phyloP scores from a whole-genome alignment of 176 grass and related monocot genomes.

The Chloris gayana region DNA sequence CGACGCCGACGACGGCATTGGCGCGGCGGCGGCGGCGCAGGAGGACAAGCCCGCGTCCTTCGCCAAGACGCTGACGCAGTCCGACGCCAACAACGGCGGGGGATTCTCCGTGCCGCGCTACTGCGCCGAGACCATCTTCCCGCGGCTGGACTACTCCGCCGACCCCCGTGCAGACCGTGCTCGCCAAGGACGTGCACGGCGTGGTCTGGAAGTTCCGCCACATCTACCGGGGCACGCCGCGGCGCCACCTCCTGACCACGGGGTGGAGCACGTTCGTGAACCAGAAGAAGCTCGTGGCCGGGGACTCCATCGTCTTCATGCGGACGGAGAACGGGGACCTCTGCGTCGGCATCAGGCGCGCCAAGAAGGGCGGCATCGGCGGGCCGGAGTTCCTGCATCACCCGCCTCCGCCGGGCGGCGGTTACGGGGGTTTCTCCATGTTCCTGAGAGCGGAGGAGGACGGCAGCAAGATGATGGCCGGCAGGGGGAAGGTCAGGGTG shows the following conservation, averaged over 20 bases:
- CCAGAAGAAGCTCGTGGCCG: conserved; percentile 97
- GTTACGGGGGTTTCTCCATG: conserved; percentile 66
- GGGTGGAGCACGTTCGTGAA: conserved; percentile 99
- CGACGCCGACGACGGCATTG: conserved; percentile 54
- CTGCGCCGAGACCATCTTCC: conserved; percentile 99
- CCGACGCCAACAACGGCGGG: conserved; percentile 97
- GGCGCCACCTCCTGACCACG: conserved; percentile 90
- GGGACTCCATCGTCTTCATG: conserved; percentile 99
- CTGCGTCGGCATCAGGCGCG: conserved; percentile 92
- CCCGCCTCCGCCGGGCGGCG: conserved; percentile 11
- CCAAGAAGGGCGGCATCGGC: conserved; percentile 74
- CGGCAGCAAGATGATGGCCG: conserved; percentile 32
- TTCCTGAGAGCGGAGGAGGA: conserved; percentile 70
- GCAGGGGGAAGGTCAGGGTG: conserved; percentile 47
- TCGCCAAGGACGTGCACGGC: conserved; percentile 97
- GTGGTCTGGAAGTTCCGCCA: conserved; percentile 97
- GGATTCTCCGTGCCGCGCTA: conserved; percentile 97
- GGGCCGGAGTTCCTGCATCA: conserved; percentile 37
- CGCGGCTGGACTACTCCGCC: conserved; percentile 87
- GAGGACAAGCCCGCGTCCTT: conserved; percentile 78
- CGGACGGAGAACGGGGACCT: conserved; percentile 83
- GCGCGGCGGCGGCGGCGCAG: conserved; percentile 34
- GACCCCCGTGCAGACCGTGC: conserved; percentile 95
- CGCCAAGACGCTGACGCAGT: conserved; percentile 98
- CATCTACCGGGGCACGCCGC: conserved; percentile 92